Evolutionary conservation across 345 rosid genomes (phyloP), one percentile per base, ranked within the genome.

Genomic region (Populus simonii): DNA sequence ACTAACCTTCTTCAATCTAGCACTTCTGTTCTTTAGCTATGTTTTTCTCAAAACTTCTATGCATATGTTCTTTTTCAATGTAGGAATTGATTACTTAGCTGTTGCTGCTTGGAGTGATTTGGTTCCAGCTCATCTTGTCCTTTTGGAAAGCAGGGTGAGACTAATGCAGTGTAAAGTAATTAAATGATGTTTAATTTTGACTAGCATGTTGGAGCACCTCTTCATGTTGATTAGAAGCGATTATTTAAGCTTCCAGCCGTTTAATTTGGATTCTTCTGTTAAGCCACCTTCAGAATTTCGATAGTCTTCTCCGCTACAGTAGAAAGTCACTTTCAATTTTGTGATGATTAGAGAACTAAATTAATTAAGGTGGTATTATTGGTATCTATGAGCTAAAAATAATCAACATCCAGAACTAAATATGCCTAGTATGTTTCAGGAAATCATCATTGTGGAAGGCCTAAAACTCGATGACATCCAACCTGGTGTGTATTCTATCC

Each of bases 31-130:
- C 12, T 36, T 36, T 33, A 35, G 43, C 71, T 36, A 35, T 18
- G 8, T 62, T 23, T 62, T 62, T 62, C 13, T 62, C 66, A 9
- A 62, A 20, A 62, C 33, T 9, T 27, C 25, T n/a, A 70, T 29
- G 22, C 17, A 57, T 55, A 25, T 20, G 2, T 29, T 78, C 10
- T 57, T 66, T 41, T 9, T 78, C 69, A 41, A 43, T 83, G 69
- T 74, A 93, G 98, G 98, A 38, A 55, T 88, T 71, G 97, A 93
- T 86, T 95, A 87, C 84, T 76, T 95, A 76, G 89, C 94, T 51
- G 94, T 87, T 79, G 94, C 97, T 83, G 94, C 98, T 65, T 87
- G 74, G 76, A 84, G 73, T 22, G 86, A 87, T 77, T 68, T 83
- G 77, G 79, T 87, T 49, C 85, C 88, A 51, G 57, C 88, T 25